Conservation (phyloP, 805 yeast species). For the Yarrowia sp. region DNA sequence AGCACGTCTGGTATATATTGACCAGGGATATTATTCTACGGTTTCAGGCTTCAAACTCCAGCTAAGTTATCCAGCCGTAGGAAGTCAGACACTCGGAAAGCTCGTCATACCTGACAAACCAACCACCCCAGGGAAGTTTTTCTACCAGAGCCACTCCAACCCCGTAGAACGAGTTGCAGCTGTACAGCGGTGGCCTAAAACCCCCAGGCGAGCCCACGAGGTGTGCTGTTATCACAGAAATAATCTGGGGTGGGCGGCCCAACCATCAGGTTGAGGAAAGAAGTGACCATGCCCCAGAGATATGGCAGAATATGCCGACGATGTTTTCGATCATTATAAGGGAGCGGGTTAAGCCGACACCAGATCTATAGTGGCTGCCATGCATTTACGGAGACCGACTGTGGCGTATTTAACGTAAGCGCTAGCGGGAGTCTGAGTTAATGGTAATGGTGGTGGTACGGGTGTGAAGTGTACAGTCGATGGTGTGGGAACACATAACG, state of each 20-base stretch:
- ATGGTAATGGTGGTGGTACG: not conserved
- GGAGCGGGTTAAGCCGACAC: too few species aligned
- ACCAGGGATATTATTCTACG: not conserved
- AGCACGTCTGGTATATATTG: not conserved
- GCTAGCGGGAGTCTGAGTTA: conserved; percentile 7
- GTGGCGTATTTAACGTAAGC: not conserved
- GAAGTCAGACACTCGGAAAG: not conserved
- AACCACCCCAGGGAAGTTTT: too few species aligned
- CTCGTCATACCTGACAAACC: too few species aligned
- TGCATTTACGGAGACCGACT: not conserved
- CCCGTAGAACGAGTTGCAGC: too few species aligned
- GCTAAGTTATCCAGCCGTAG: not conserved
- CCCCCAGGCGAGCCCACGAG: too few species aligned
- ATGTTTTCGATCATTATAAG: too few species aligned
- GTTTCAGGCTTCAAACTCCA: too few species aligned
- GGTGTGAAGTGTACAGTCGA: not conserved
- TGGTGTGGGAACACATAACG: too few species aligned
- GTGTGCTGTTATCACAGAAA: not conserved
- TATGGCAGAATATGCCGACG: too few species aligned
- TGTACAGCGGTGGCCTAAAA: not conserved
- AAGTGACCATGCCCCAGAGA: not conserved
- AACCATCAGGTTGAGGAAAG: not conserved
- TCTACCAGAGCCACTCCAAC: too few species aligned
- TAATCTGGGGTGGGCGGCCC: not conserved
- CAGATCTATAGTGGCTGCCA: too few species aligned